These are phyloP conservation scores for Hansenula sp. DNA, from an alignment of 1,139 yeast genomes.

Conservation along the genomic window DNA sequence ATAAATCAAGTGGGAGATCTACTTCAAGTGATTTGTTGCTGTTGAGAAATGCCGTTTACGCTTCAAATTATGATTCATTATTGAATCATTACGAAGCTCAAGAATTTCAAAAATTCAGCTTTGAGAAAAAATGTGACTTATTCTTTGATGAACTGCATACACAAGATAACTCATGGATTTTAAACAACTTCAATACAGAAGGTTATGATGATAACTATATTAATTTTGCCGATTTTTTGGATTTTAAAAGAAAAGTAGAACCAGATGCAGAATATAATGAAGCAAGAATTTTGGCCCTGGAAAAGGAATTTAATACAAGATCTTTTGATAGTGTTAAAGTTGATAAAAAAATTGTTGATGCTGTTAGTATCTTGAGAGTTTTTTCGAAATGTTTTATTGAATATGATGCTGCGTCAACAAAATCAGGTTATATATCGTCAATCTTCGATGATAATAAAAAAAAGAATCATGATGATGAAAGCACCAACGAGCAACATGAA, in stretches of 20 bases:
- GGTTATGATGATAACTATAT: slow-evolving; percentile 23
- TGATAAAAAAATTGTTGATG: slow-evolving; percentile 35
- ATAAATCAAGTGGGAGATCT: neutral
- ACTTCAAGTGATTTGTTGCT: slow-evolving; percentile 4
- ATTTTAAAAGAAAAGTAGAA: slow-evolving; percentile 25
- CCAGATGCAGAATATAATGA: slow-evolving; percentile 9
- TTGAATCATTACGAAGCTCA: slow-evolving; percentile 4
- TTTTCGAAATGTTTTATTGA: slow-evolving; percentile 39
- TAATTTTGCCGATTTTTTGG: slow-evolving; percentile 29
- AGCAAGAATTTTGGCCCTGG: slow-evolving; percentile 8
- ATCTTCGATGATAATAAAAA: neutral
- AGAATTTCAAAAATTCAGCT: slow-evolving; percentile 6
- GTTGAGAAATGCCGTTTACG: slow-evolving; percentile 10
- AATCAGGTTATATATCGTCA: neutral
- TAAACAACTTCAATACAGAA: slow-evolving; percentile 16
- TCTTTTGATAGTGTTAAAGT: slow-evolving; percentile 19
- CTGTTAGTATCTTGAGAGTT: slow-evolving; percentile 33
- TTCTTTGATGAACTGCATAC: slow-evolving; percentile 14
- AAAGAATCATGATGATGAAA: neutral
- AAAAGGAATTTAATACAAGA: slow-evolving; percentile 15
- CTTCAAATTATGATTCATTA: slow-evolving; percentile 12
- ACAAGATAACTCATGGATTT: slow-evolving; percentile 16
- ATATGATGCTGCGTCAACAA: neutral
- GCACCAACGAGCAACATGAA: slow-evolving; percentile 1
- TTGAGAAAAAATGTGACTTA: slow-evolving; percentile 15